Percentiles rank a stretch among this genome's conserved stretches.
phyloP scores from a whole-genome alignment of 2,329 filamentous ascomycete genomes.

The Aspergillus luchuensis region DNA sequence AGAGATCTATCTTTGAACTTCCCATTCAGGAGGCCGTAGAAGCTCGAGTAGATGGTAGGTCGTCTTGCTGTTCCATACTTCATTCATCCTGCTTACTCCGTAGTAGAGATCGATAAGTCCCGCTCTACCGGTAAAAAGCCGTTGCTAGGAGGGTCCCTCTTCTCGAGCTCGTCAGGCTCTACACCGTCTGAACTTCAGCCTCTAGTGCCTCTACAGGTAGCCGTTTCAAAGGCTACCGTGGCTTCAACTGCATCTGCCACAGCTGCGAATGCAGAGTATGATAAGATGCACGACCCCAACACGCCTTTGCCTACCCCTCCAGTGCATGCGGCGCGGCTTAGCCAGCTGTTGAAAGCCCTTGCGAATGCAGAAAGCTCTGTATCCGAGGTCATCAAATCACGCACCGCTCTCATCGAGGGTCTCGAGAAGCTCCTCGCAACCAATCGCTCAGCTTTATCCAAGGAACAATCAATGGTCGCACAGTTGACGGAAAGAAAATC shows the following conservation, averaged over 20 bases:
- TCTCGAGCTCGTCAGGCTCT: conserved; percentile 58
- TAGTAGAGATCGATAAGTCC: conserved; percentile 58
- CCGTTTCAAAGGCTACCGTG: conserved; percentile 70
- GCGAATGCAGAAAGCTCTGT: conserved; percentile 87
- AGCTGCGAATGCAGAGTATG: conserved; percentile 77
- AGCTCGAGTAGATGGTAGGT: conserved; percentile 71
- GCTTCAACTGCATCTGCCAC: conserved; percentile 67
- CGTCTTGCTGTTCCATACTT: not conserved
- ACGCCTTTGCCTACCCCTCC: conserved; percentile 74
- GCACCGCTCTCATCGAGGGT: conserved; percentile 73
- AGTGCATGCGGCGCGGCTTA: conserved; percentile 87
- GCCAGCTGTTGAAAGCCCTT: conserved; percentile 83
- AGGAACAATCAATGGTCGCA: conserved; percentile 67
- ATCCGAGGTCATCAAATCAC: conserved; percentile 83
- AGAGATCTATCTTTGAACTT: conserved; percentile 78
- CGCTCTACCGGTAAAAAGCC: conserved; percentile 57
- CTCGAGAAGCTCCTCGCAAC: conserved; percentile 79
- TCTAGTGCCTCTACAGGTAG: conserved; percentile 73
- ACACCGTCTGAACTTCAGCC: conserved; percentile 76
- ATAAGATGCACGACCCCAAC: conserved; percentile 74
- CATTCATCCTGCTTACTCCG: conserved; percentile 11
- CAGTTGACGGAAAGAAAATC: conserved; percentile 67
- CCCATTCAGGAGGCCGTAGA: conserved; percentile 82
- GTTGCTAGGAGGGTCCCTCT: conserved; percentile 69
- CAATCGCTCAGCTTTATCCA: conserved; percentile 68